Base-by-base conservation (phyloP, 2,329 filamentous ascomycete species). In the Fusarium palustre region DNA sequence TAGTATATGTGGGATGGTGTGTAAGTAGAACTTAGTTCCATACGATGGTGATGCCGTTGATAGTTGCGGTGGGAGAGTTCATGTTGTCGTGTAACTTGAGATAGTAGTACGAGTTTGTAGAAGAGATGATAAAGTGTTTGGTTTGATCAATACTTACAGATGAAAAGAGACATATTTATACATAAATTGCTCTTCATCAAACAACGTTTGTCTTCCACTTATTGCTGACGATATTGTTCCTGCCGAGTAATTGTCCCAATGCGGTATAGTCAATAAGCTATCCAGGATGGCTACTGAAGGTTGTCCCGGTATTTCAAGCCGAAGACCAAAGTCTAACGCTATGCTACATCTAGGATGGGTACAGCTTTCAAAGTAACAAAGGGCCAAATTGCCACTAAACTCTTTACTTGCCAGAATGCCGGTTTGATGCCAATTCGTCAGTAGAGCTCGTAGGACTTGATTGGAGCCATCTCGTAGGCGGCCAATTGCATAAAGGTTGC, bases 31-130 rank as follows among this genome's bases (percentile, higher is more conserved):
- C 4, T 20, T 50, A 22, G 22, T 28, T 24, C 3, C 49, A 28
- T 43, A 69, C 66, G 4, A 68, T 45, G 7, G 49, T 45, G 16
- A 56, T 13, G 1, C 66, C 59, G 12, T 55, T 65, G 11, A 68
- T 61, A 1, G 34, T 59, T 8, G 64, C 59, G 2, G 59, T 64
- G 2, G 56, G 30, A 0, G 58, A 28, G n/a, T 63, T 43, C 60
- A 62, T 58, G 22, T 15, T 47, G 28, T 13, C 16, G 24, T 15
- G 4, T 5, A 5, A 2, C 7, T 28, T 48, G 6, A 20, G 16
- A 28, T 8, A 5, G 20, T 20, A 34, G 15, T 11, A n/a, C 5
- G 12, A 16, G 13, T 36, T 20, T 13, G n/a, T 12, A 16, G 18
- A 15, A 49, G 20, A 25, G 12, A 36, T n/a, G 11, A 25, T 25